Conservation (phyloP, 2,329 filamentous ascomycete genomes). For the Didymellaceae sp. region DNA sequence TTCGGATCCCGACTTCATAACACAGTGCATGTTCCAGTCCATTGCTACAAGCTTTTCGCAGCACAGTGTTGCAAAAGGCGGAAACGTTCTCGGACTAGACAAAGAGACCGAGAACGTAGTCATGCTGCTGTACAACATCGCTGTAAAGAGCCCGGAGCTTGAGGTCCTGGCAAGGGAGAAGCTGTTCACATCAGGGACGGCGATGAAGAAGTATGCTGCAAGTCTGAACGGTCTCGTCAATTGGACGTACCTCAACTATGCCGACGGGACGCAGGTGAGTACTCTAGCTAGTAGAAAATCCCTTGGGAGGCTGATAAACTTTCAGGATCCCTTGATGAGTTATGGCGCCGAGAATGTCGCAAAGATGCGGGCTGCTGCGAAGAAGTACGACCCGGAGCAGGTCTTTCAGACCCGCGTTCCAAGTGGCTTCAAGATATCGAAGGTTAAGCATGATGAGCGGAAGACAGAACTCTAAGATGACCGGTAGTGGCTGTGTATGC, state of each 20-base stretch:
- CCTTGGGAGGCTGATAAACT: constrained; percentile 23
- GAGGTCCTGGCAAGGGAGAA: constrained; percentile 20
- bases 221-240: constrained; percentile 18
- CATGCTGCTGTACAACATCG: constrained; percentile 28
- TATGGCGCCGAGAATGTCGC: constrained; percentile 50
- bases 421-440: constrained; percentile 52
- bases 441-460: constrained; percentile 1
- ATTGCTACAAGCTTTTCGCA: constrained; percentile 25
- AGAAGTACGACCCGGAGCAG: constrained; percentile 49
- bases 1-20: constrained; percentile 28
- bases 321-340: constrained; percentile 45
- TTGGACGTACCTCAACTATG: constrained; percentile 46
- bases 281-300: not conserved
- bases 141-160: constrained; percentile 23
- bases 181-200: constrained; percentile 18
- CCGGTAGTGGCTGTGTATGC: not conserved
- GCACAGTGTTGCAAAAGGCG: constrained; percentile 29
- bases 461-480: constrained; percentile 5
- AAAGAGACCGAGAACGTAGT: constrained; percentile 24
- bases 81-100: constrained; percentile 37
- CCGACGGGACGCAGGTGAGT: constrained; percentile 35
- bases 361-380: constrained; percentile 41
- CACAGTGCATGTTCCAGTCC: constrained; percentile 35
- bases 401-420: constrained; percentile 51
- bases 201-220: constrained; percentile 22